Evolutionary conservation across 805 yeast species (phyloP).

Genomic region (Saccharomyces kudriavzevii): DNA sequence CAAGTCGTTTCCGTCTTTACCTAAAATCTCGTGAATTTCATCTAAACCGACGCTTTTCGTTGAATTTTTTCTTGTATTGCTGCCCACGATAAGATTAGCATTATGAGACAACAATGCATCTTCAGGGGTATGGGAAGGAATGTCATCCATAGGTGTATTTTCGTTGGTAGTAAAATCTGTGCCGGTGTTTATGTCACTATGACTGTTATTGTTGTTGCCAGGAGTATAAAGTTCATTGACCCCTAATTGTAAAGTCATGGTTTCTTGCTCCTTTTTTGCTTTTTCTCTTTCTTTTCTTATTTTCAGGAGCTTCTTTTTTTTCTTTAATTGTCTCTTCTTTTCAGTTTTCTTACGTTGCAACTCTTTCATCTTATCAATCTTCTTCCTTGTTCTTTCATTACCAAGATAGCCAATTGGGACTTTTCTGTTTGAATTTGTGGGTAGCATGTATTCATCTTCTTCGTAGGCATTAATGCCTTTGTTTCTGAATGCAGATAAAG

Average conservation of each 20-base stretch:
- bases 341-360: slow-evolving; percentile 29
- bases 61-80: slow-evolving; percentile 17
- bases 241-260: not conserved
- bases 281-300: slow-evolving; percentile 27
- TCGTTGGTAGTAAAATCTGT: slow-evolving; percentile 1
- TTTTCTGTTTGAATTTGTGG: slow-evolving; percentile 23
- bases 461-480: slow-evolving; percentile 43
- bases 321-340: slow-evolving; percentile 28
- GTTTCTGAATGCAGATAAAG: slow-evolving; percentile 85
- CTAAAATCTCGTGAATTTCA: slow-evolving; percentile 26
- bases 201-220: not conserved
- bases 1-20: slow-evolving; percentile 18
- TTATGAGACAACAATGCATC: not conserved
- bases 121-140: not conserved
- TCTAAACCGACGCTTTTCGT: slow-evolving; percentile 26
- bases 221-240: not conserved
- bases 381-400: slow-evolving; percentile 29
- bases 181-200: not conserved
- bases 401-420: slow-evolving; percentile 33
- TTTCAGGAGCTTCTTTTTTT: slow-evolving; percentile 28
- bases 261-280: slow-evolving; percentile 14
- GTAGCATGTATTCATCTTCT: slow-evolving; percentile 27
- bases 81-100: not conserved
- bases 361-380: slow-evolving; percentile 31
- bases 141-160: not conserved